Evolutionary conservation across 2,329 filamentous ascomycete species (phyloP).

Genomic region (Annulohypoxylon truncatum): DNA sequence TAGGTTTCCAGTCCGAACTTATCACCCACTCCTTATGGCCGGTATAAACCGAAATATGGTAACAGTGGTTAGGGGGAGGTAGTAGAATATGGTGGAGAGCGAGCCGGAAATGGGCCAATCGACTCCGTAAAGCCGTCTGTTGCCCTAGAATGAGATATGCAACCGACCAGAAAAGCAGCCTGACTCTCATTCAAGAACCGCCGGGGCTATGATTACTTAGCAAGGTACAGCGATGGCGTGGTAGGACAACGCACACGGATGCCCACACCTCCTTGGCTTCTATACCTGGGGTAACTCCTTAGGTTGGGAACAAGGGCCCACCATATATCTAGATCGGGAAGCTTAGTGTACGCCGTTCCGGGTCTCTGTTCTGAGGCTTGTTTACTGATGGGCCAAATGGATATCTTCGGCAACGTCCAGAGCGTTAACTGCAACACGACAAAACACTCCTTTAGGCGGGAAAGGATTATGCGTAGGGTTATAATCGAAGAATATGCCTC

Average conservation of each 20-base stretch:
- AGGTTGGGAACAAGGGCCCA: constrained; percentile 39
- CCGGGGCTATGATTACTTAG: constrained; percentile 42
- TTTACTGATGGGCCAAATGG: constrained; percentile 24
- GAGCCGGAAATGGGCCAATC: constrained; percentile 45
- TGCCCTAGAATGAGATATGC: constrained; percentile 44
- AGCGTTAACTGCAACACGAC: constrained; percentile 28
- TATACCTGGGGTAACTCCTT: constrained; percentile 40
- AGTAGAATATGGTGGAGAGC: constrained; percentile 44
- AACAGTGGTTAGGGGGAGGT: constrained; percentile 41
- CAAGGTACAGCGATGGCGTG: constrained; percentile 41
- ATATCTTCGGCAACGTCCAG: constrained; percentile 31
- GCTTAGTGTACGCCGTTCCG: constrained; percentile 38
- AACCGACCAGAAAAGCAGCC: constrained; percentile 42
- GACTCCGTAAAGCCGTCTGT: constrained; percentile 40
- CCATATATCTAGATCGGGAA: constrained; percentile 41
- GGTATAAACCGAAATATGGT: constrained; percentile 41
- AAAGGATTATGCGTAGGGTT: constrained; percentile 15
- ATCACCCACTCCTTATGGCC: constrained; percentile 29
- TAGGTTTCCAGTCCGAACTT: constrained; percentile 26
- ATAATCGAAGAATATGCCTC: constrained; percentile 12
- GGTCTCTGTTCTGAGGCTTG: constrained; percentile 26
- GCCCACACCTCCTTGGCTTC: constrained; percentile 41
- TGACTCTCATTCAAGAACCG: constrained; percentile 44
- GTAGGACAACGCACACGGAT: constrained; percentile 43
- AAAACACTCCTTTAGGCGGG: constrained; percentile 10